Evolutionary conservation across 768 basidiomycete genomes (phyloP).

Genomic region (Coprinellus aureogranulatus): DNA sequence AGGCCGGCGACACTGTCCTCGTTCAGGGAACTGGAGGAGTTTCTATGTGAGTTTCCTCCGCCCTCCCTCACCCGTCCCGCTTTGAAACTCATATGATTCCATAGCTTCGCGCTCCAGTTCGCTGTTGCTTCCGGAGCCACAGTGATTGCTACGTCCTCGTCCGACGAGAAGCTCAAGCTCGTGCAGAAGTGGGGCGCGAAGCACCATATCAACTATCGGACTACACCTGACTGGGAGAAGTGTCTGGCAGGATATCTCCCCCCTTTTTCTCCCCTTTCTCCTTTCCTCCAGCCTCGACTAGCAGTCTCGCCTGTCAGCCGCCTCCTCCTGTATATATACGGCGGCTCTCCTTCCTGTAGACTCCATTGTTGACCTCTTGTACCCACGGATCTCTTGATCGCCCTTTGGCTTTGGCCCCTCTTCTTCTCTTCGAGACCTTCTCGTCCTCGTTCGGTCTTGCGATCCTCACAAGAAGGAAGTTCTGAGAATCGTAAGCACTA

Average conservation of each 20-base stretch:
- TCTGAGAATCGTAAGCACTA: slow-evolving; percentile 37
- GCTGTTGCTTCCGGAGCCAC: slow-evolving; percentile 61
- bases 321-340: too few relatives aligned
- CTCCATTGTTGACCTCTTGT: too few relatives aligned
- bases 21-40: slow-evolving; percentile 58
- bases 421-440: too few relatives aligned
- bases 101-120: slow-evolving; percentile 56
- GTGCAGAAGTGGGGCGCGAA: slow-evolving; percentile 52
- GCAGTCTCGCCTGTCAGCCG: too few relatives aligned
- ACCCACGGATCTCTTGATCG: too few relatives aligned
- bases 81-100: not conserved
- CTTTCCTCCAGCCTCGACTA: too few relatives aligned
- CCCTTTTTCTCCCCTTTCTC: too few relatives aligned
- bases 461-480: too few relatives aligned
- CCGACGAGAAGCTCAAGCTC: slow-evolving; percentile 57
- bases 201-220: slow-evolving; percentile 62
- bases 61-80: not conserved
- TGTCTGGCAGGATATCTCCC: too few relatives aligned
- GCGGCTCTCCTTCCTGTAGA: too few relatives aligned
- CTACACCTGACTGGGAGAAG: slow-evolving; percentile 57
- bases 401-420: too few relatives aligned
- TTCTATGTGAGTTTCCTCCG: slow-evolving; percentile 40
- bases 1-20: slow-evolving; percentile 59
- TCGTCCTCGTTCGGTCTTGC: too few relatives aligned
- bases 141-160: slow-evolving; percentile 67